These are phyloP conservation scores for Leucocoprinus sp. DNA, from an alignment of 768 basidiomycete species.

Conservation along the genomic window DNA sequence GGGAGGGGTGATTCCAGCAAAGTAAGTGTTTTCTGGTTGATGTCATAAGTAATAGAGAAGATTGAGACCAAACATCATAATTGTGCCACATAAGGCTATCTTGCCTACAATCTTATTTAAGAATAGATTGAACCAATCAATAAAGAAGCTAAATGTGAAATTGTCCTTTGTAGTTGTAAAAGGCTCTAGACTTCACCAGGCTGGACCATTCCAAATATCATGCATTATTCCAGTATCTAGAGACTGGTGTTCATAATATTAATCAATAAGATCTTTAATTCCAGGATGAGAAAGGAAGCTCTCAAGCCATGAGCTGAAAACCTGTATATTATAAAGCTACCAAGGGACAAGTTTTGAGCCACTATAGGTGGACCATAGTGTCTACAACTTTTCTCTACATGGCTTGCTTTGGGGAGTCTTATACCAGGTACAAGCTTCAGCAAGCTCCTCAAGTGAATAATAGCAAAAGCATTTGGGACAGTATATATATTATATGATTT, in stretches of 20 bases:
- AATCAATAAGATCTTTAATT: conserved; percentile 17
- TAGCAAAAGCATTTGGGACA: too few species aligned
- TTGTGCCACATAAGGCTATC: conserved; percentile 12
- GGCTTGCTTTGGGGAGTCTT: too few species aligned
- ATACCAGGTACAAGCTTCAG: too few species aligned
- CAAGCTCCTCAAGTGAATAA: too few species aligned
- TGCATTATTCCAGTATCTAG: conserved; percentile 11
- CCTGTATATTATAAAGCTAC: too few species aligned
- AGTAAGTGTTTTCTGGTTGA: conserved; percentile 9
- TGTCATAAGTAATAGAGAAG: conserved; percentile 13
- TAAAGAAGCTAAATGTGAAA: too few species aligned
- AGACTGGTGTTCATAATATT: conserved; percentile 14
- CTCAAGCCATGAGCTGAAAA: conserved; percentile 18
- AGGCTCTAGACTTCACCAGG: conserved; percentile 16
- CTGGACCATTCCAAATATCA: conserved; percentile 17
- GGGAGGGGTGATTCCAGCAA: conserved; percentile 18
- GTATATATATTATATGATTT: too few species aligned
- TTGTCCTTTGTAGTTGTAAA: conserved; percentile 14
- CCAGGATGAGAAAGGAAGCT: conserved; percentile 16
- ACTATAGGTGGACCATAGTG: too few species aligned
- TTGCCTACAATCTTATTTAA: conserved; percentile 22
- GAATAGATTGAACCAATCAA: too few species aligned
- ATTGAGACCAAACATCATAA: conserved; percentile 15
- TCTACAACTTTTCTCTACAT: too few species aligned
- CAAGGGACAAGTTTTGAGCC: too few species aligned